Evolutionary conservation across 169 alveolate genomes (phyloP), one percentile per base, ranked within the genome.

Genomic region (Eimeria falciformis): DNA sequence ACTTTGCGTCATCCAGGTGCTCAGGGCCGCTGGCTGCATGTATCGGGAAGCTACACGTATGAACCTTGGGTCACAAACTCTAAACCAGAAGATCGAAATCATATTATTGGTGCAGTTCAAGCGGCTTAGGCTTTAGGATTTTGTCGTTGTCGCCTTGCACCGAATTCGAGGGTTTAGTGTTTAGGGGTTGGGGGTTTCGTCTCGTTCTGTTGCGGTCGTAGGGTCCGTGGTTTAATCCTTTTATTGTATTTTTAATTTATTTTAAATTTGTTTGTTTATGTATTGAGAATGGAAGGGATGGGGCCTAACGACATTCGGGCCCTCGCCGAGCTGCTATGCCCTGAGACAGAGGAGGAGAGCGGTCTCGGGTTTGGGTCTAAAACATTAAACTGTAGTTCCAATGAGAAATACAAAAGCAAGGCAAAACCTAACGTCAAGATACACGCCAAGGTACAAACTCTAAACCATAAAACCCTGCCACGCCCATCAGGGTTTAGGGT

Each of bases 371-470:
- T n/a, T n/a, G 66, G 66, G 55, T 21, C 62, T 21, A 12, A 50
- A 50, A 50, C 62, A 12, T 21, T 50, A 50, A 50, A 50, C 62
- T 21, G 23, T 50, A 50, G 25, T 7, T 29, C 73, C 1, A 75
- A 43, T 6, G 85, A 46, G 17, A 75, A 75, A 43, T 75, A 75
- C 46, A 75, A 46, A 46, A 75, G 85, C 43, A 75, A 45, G 23
- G 90, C 90, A 14, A 55, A 55, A 17, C 90, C 90, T 4, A 82
- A 82, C 58, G 71, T 82, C 66, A 53, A 40, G 33, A 78, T 82
- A 40, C 55, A 50, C 25, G 75, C 90, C 3, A 82, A 82, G 78
- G 90, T 82, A 5, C 40, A 23, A 65, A 21, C 75, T 14, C 62
- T n/a, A n/a, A n/a, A n/a, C n/a, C n/a, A n/a, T n/a, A n/a, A n/a